phyloP scores from a whole-genome alignment of 805 yeast species.

The Candida bentonensis region DNA sequence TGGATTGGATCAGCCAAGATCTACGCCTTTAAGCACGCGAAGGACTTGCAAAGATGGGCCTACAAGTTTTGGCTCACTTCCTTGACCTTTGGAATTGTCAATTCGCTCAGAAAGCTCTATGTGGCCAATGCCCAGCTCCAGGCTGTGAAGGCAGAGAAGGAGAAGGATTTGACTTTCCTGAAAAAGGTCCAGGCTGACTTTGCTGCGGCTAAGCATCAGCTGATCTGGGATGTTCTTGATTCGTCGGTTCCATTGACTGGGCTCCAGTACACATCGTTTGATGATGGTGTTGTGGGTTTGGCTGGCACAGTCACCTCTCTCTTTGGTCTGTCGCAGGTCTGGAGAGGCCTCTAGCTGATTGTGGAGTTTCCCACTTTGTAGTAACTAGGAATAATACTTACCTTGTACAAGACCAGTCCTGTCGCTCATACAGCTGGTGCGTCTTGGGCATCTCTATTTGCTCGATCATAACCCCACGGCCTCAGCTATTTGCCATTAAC shows the following conservation, averaged over 20 bases:
- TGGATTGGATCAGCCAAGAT: constrained; percentile 19
- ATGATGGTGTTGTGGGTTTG: constrained; percentile 70
- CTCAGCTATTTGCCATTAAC: too few relatives aligned
- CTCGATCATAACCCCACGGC: too few relatives aligned
- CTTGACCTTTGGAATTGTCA: constrained; percentile 45
- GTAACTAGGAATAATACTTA: too few relatives aligned
- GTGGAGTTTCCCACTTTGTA: too few relatives aligned
- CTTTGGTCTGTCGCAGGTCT: constrained; percentile 37
- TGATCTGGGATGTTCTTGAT: constrained; percentile 68
- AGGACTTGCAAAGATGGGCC: constrained; percentile 32
- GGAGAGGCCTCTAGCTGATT: not conserved
- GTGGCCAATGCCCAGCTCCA: constrained; percentile 26
- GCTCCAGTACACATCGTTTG: constrained; percentile 41
- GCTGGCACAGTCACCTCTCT: constrained; percentile 76
- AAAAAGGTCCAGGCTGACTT: constrained; percentile 31
- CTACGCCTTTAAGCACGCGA: constrained; percentile 20
- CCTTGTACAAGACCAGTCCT: too few relatives aligned
- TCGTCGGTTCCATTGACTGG: constrained; percentile 60
- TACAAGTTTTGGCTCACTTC: constrained; percentile 70
- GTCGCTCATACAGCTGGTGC: too few relatives aligned
- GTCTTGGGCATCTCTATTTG: too few relatives aligned
- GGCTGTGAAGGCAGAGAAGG: constrained; percentile 26
- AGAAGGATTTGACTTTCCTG: constrained; percentile 23
- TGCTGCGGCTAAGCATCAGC: constrained; percentile 40
- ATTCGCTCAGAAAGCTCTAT: constrained; percentile 42